Base-by-base conservation (phyloP, 148 eudicot genomes). In the Spergularia marina region DNA sequence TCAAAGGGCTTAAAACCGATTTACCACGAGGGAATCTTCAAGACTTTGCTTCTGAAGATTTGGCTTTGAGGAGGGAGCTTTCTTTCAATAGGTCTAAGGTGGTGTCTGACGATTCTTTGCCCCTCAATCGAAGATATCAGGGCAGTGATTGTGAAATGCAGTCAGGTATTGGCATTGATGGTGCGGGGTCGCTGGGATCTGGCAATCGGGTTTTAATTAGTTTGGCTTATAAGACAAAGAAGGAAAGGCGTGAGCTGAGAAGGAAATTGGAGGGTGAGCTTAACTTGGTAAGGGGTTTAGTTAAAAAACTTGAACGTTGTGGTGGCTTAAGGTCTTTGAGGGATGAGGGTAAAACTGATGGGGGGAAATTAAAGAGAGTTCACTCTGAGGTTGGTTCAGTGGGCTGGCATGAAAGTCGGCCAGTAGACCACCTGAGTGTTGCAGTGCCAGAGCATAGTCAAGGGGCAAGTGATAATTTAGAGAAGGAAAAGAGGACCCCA, bases 221-320 rank as follows among this genome's bases (percentile, higher is more conserved):
- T 83, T 86, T 95, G 75, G 78, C 83, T 9, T 83, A 74, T 41
- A 89, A 82, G 80, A 84, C 97, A 9, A 95, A 90, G 88, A 81
- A 86, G 68, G 97, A 95, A 82, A 84, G 79, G 81, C 78, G 76
- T 73, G 94, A 92, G 71, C 70, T 89, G 16, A 74, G 86, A 85
- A 85, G 86, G 74, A 89, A 83, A 88, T 88, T 95, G 53, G 85
- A 89, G 81, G 77, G 79, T 25, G 98, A 95, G 85, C 90, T 91
- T 51, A 85, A 74, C 76, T 80, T 86, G 68, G 89, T 92, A 1
- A 81, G 96, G 82, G 83, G 79, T 75, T 82, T 86, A 78, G 83
- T 90, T 80, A 90, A 81, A 83, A 87, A 83, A 85, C 87, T 92
- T 23, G 97, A 92, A 67, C 83, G 66, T 14, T 81, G 76, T 75